phyloP scores from a whole-genome alignment of 345 rosid genomes.

The Turritis glabra region DNA sequence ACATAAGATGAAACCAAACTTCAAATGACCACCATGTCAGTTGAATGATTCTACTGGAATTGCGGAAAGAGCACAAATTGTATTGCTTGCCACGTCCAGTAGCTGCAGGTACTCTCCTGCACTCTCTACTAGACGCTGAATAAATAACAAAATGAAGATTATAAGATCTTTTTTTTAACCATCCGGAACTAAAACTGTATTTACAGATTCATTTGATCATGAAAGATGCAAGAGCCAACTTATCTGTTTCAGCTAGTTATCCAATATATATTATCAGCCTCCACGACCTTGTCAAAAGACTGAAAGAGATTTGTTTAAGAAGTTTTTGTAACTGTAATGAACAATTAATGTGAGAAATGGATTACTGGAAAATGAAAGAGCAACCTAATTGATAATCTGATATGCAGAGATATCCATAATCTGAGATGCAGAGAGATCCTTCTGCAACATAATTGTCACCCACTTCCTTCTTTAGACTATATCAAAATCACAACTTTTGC shows the following conservation, averaged over 20 bases:
- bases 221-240: not conserved
- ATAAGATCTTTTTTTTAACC: not conserved
- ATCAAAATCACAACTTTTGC: not conserved
- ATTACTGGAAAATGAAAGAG: not conserved
- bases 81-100: constrained; percentile 1
- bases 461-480: too few relatives aligned
- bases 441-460: not conserved
- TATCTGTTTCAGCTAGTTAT: not conserved
- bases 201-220: not conserved
- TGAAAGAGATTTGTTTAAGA: not conserved
- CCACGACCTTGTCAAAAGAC: not conserved
- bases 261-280: not conserved
- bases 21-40: constrained; percentile 1
- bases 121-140: not conserved
- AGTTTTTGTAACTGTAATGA: not conserved
- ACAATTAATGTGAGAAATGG: not conserved
- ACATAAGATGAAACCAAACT: constrained; percentile 19
- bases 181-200: not conserved
- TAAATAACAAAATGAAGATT: not conserved
- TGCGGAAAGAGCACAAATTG: constrained; percentile 1
- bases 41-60: not conserved
- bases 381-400: too few relatives aligned
- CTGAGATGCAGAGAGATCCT: not conserved
- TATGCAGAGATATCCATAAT: not conserved
- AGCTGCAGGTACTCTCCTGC: not conserved